These are phyloP conservation scores for Monosporozyma servazzii DNA, from an alignment of 805 yeast species.

Conservation along the genomic window DNA sequence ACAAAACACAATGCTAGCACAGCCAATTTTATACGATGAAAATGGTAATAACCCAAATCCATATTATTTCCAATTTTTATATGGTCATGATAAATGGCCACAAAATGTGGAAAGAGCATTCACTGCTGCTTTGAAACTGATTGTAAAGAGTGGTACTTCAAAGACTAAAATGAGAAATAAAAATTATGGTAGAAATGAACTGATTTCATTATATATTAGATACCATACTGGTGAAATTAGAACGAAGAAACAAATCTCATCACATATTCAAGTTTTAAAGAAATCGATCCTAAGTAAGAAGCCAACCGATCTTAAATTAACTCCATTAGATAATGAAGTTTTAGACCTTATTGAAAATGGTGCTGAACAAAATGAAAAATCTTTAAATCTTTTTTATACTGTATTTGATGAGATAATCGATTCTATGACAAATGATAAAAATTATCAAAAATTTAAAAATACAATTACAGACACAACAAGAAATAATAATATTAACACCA, in stretches of 20 bases:
- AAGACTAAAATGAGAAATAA: slow-evolving; percentile 79
- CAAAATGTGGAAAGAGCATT: slow-evolving; percentile 83
- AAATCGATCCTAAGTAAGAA: slow-evolving; percentile 35
- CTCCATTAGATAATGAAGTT: slow-evolving; percentile 22
- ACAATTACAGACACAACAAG: not conserved
- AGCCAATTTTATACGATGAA: not conserved
- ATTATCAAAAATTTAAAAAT: not conserved
- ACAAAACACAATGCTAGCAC: not conserved
- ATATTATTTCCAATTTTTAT: slow-evolving; percentile 7
- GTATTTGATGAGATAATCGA: slow-evolving; percentile 23
- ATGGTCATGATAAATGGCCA: slow-evolving; percentile 57
- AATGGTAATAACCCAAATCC: not conserved
- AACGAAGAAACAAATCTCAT: slow-evolving; percentile 85
- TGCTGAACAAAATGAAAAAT: slow-evolving; percentile 23
- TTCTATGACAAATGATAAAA: not conserved
- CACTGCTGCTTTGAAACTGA: slow-evolving; percentile 69
- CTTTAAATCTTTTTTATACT: slow-evolving; percentile 18
- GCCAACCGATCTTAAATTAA: slow-evolving; percentile 15
- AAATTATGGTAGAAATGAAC: slow-evolving; percentile 91
- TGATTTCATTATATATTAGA: slow-evolving; percentile 74
- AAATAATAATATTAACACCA: not conserved
- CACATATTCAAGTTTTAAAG: slow-evolving; percentile 94
- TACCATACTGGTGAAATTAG: slow-evolving; percentile 73
- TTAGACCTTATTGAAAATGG: slow-evolving; percentile 27
- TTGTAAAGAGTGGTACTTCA: slow-evolving; percentile 81